Conservation (phyloP, 2,329 filamentous ascomycete species). For the Penicillium oxalicum region DNA sequence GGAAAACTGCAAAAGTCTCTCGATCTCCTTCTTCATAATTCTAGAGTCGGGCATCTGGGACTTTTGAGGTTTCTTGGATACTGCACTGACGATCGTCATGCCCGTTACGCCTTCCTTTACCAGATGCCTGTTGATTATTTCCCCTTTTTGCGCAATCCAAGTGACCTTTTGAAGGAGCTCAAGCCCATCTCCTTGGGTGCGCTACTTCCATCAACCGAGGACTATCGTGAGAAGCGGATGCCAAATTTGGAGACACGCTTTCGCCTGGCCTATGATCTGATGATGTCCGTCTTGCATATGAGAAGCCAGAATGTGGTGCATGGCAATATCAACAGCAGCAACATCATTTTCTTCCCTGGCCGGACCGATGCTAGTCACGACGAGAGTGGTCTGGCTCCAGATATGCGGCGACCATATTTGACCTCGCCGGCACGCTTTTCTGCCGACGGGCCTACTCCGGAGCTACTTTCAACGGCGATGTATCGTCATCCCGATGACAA, state of each 20-base stretch:
- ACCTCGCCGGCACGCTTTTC: conserved; percentile 57
- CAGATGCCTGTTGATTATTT: conserved; percentile 50
- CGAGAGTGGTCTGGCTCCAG: conserved; percentile 34
- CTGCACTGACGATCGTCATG: conserved; percentile 51
- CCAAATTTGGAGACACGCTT: conserved; percentile 59
- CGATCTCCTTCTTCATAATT: conserved; percentile 38
- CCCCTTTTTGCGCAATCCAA: conserved; percentile 37
- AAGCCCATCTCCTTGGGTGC: conserved; percentile 40
- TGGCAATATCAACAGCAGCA: conserved; percentile 60
- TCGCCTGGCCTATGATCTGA: conserved; percentile 54
- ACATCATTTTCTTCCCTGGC: conserved; percentile 53
- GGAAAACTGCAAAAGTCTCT: conserved; percentile 35
- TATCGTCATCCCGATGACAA: conserved; percentile 54
- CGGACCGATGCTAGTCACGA: conserved; percentile 28
- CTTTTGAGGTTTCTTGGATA: conserved; percentile 46
- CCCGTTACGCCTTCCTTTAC: conserved; percentile 56
- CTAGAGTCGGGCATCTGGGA: conserved; percentile 37
- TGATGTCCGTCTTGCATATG: conserved; percentile 52
- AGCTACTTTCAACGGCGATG: conserved; percentile 49
- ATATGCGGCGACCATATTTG: conserved; percentile 52
- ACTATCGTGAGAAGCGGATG: conserved; percentile 34
- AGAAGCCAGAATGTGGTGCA: conserved; percentile 53
- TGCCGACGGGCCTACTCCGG: conserved; percentile 42
- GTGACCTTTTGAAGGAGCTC: conserved; percentile 31
- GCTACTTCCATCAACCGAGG: conserved; percentile 38